These are phyloP conservation scores for Thinopyrum elongatum DNA, from an alignment of 176 grass and related monocot species.

Conservation along the genomic window DNA sequence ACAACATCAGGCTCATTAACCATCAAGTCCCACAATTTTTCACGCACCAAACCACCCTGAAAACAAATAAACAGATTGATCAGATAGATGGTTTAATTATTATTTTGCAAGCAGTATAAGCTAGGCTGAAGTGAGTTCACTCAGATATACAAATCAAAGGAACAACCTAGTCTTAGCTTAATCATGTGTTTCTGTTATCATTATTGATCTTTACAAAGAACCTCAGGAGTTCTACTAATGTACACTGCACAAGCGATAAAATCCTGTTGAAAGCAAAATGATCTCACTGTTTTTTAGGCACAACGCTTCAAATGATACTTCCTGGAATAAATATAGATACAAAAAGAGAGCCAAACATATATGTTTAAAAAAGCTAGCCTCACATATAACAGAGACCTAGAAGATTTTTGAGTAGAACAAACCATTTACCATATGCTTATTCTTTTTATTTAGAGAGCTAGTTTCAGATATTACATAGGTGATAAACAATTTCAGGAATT, in stretches of 20 bases:
- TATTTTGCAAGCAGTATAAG: not conserved
- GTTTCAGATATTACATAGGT: not conserved
- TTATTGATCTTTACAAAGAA: not conserved
- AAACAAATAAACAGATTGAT: not conserved
- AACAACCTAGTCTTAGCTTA: not conserved
- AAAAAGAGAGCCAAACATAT: not conserved
- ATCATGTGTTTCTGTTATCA: not conserved
- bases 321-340: not conserved
- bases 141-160: not conserved
- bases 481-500: conserved; percentile 11
- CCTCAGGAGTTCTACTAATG: not conserved
- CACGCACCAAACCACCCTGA: conserved; percentile 86
- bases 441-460: not conserved
- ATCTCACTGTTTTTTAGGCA: not conserved
- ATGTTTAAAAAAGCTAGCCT: not conserved
- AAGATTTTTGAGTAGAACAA: not conserved
- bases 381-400: not conserved
- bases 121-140: not conserved
- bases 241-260: not conserved
- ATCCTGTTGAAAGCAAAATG: not conserved
- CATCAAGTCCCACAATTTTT: conserved; percentile 86
- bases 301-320: not conserved
- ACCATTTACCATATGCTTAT: not conserved
- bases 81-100: not conserved
- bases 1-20: conserved; percentile 67